Conservation (phyloP, 148 eudicot genomes). For the Amaranthus hypochondriacus region DNA sequence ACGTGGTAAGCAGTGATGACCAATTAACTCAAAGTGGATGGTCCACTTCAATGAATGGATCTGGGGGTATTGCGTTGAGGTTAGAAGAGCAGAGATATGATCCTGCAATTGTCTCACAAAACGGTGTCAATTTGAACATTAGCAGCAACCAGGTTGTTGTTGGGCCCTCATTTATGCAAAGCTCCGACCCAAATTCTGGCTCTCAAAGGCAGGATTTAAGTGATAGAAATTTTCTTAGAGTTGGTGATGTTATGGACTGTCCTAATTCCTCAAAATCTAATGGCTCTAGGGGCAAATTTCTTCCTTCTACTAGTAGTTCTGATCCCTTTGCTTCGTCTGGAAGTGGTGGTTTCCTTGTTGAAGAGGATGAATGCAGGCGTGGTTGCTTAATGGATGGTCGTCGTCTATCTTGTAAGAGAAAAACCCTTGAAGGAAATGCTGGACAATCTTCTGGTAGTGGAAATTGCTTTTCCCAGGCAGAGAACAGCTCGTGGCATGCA, state of each 20-base stretch:
- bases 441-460: slow-evolving; percentile 79
- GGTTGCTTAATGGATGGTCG: slow-evolving; percentile 53
- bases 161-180: slow-evolving; percentile 31
- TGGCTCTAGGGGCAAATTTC: slow-evolving; percentile 29
- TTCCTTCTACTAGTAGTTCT: slow-evolving; percentile 35
- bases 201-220: slow-evolving; percentile 42
- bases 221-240: slow-evolving; percentile 32
- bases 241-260: slow-evolving; percentile 37
- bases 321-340: slow-evolving; percentile 46
- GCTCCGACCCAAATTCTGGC: slow-evolving; percentile 30
- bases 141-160: slow-evolving; percentile 27
- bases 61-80: slow-evolving; percentile 29
- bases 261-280: slow-evolving; percentile 30
- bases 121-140: slow-evolving; percentile 39
- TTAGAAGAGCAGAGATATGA: slow-evolving; percentile 38
- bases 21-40: slow-evolving; percentile 30
- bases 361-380: slow-evolving; percentile 52
- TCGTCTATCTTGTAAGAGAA: slow-evolving; percentile 71
- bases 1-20: slow-evolving; percentile 24
- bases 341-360: slow-evolving; percentile 40
- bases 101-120: slow-evolving; percentile 31
- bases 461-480: slow-evolving; percentile 39
- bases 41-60: slow-evolving; percentile 29
- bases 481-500: slow-evolving; percentile 43
- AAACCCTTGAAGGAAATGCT: slow-evolving; percentile 54